A percentile compares a stretch with the other conserved stretches of the same genome.
Conservation (phyloP, 495 filamentous ascomycete genomes). For the Thermothielavioides terrestris region DNA sequence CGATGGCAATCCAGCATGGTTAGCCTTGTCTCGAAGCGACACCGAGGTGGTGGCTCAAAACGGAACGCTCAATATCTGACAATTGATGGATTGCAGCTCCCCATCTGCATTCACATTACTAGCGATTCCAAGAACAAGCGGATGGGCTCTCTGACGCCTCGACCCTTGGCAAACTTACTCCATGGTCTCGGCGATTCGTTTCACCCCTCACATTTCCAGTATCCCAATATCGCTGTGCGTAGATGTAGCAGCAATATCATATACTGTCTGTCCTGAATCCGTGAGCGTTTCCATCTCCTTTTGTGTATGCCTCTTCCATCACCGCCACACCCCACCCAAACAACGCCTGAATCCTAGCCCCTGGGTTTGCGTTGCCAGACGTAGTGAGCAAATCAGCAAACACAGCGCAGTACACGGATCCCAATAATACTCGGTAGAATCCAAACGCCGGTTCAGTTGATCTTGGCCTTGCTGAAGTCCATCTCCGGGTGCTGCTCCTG, state of each 20-base stretch:
- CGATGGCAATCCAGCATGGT: neutral
- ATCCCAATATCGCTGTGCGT: neutral
- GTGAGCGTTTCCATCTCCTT: neutral
- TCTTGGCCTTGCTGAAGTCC: conserved; percentile 75
- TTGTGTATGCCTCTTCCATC: neutral
- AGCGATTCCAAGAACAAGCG: conserved; percentile 42
- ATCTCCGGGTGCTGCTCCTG: conserved; percentile 67
- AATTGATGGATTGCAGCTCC: conserved; percentile 46
- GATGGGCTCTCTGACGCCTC: conserved; percentile 55
- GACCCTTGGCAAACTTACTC: conserved; percentile 26
- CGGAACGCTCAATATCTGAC: conserved; percentile 43
- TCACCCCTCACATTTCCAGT: conserved; percentile 45
- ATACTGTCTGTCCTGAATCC: neutral
- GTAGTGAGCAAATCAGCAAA: neutral
- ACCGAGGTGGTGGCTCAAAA: conserved; percentile 3
- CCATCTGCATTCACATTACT: conserved; percentile 45
- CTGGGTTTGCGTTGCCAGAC: too few species aligned
- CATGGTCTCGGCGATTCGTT: conserved; percentile 52
- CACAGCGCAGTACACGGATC: neutral
- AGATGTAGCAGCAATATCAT: neutral
- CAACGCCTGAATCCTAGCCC: too few species aligned
- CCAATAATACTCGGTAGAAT: neutral
- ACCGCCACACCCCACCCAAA: neutral
- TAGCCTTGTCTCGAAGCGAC: neutral
- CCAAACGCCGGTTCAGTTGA: conserved; percentile 34